Base-by-base conservation (phyloP, 2,329 filamentous ascomycete genomes). In the Elsinoe batatas region DNA sequence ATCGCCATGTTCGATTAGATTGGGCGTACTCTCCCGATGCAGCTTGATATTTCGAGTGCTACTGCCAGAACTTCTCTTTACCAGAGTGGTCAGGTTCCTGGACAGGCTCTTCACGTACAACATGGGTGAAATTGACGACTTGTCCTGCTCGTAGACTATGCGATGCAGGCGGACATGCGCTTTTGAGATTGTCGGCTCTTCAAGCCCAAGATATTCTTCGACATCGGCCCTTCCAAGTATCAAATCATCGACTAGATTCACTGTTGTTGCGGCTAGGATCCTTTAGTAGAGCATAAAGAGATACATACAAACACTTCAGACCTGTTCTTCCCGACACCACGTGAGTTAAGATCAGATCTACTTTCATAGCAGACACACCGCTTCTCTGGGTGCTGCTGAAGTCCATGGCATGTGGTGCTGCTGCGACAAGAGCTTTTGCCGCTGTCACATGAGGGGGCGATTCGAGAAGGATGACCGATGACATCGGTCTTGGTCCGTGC, bases 21-120 rank as follows among this genome's bases (percentile, higher is more conserved):
- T 66, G 5, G 71, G 66, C 17, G 65, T 68, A 44, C 63, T 63
- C 6, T 58, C 61, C 17, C 59, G 66, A 40, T 61, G 62, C 0
- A 70, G 60, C 51, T 50, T 58, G 57, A 47, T 55, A 17, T 3
- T 43, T 36, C 7, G 8, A 5, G 13, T 35, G 12, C 30, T 35
- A 5, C 30, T 30, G 5, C 18, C 17, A 38, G 32, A 38, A 20
- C 8, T 17, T 20, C 50, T 40, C 57, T 68, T 70, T 46, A 60
- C 66, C 5, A 75, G 55, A 18, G 63, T 61, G 5, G 73, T 72
- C 5, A 71, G 66, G 57, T 77, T 76, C 35, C 64, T 65, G 0
- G 75, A 78, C 2, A 75, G 49, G 53, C 76, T 71, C 37, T 73
- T 69, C 12, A 68, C 69, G 60, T 77, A 78, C 2, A 78, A 68